Base-by-base conservation (phyloP, 768 basidiomycete genomes). In the Trametes cubensis region DNA sequence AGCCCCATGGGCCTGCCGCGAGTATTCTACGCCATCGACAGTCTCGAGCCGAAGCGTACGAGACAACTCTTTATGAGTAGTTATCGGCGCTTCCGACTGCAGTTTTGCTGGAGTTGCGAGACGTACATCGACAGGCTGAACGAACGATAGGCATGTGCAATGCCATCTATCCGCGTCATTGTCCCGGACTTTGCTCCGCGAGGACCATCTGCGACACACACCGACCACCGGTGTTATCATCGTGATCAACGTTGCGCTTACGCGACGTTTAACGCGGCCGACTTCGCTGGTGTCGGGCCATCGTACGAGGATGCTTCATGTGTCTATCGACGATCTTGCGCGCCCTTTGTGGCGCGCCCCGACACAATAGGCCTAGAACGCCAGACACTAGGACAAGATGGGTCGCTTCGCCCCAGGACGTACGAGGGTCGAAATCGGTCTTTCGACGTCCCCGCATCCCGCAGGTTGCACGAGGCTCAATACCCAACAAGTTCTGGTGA, bases 11-110 rank as follows among this genome's bases (percentile, higher is more conserved):
- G 34, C 34, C 18, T 26, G 11, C 34, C 13, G 41, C 40, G 48
- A 48, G 56, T 38, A 40, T 28, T 28, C 46, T 39, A 44, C 38
- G 45, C 15, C 30, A 48, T 34, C 56, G 62, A 53, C 58, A 52
- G 66, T 63, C 51, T 55, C 61, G 67, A 61, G 55, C 21, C 25
- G 62, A 53, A 55, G 34, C 28, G 64, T 54, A 63, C 64, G 64
- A 68, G 67, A 53, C 49, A 46, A 42, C 38, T 28, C 59, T 44
- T 28, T 39, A n/a, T 18, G 53, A 30, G 30, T 41, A 20, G 57
- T 46, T 63, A 48, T 68, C 64, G 67, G 57, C 62, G n/a, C 41
- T 57, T 52, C 39, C 59, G 62, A 34, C 18, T 41, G 44, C 44
- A 52, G 55, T 53, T 46, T 7, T 2, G 38, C 49, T 42, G 62